These are phyloP conservation scores for Ascochyta koolunga DNA, from an alignment of 2,329 filamentous ascomycete genomes.

Conservation along the genomic window DNA sequence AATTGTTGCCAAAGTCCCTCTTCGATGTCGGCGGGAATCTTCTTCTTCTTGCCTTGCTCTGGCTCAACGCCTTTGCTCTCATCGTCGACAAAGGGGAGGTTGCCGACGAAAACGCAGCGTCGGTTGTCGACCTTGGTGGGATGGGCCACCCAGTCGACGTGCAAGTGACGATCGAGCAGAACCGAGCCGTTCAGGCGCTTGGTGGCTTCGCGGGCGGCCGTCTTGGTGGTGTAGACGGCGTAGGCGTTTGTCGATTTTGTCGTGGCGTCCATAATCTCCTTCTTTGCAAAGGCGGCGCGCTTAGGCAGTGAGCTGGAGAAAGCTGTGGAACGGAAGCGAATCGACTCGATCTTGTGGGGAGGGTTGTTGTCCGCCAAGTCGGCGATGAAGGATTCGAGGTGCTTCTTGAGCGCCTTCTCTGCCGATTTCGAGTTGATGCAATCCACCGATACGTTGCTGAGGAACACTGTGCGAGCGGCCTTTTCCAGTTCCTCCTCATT, in stretches of 20 bases:
- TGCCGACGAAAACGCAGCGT: conserved; percentile 94
- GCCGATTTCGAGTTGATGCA: conserved; percentile 82
- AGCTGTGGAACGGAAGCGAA: conserved; percentile 92
- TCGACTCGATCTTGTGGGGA: conserved; percentile 79
- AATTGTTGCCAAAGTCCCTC: conserved; percentile 91
- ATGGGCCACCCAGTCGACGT: conserved; percentile 89
- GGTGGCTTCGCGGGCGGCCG: conserved; percentile 77
- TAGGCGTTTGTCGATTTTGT: conserved; percentile 95
- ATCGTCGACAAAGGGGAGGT: conserved; percentile 94
- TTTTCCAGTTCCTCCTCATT: conserved; percentile 73
- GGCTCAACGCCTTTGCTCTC: conserved; percentile 71
- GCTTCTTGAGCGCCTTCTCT: conserved; percentile 76
- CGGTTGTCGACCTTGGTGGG: conserved; percentile 81
- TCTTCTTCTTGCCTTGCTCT: conserved; percentile 71
- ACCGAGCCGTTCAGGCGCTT: conserved; percentile 81
- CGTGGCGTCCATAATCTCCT: conserved; percentile 87
- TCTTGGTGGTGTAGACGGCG: conserved; percentile 78
- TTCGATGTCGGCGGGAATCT: conserved; percentile 81
- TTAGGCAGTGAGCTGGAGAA: conserved; percentile 85
- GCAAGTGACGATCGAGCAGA: conserved; percentile 84
- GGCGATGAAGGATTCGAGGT: conserved; percentile 77
- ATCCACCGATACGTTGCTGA: conserved; percentile 85
- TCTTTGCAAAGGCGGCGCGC: conserved; percentile 91
- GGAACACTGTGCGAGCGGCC: conserved; percentile 86
- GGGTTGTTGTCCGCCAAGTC: conserved; percentile 54